phyloP scores from a whole-genome alignment of 192 early-diverging fungal species.

The Coemansia guatemalensis region DNA sequence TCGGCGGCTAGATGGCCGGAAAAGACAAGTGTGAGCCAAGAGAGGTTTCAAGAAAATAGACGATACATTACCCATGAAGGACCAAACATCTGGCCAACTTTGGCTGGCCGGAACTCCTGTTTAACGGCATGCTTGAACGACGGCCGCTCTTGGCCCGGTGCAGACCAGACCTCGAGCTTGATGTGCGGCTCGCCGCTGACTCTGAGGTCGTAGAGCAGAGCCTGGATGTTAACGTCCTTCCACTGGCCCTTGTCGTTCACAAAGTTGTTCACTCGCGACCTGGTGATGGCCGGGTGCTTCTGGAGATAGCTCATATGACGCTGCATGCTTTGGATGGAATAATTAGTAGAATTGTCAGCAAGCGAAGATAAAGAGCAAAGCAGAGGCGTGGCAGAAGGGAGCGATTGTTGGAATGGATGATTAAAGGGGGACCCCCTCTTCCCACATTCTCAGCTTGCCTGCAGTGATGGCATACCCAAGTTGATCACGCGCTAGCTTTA shows the following conservation, averaged over 20 bases:
- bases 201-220: slow-evolving; percentile 51
- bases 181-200: slow-evolving; percentile 53
- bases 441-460: too few relatives aligned
- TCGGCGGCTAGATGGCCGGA: background rate
- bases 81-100: slow-evolving; percentile 79
- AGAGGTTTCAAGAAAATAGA: background rate
- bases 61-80: slow-evolving; percentile 73
- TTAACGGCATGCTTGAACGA: slow-evolving; percentile 54
- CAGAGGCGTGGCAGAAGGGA: background rate
- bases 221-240: slow-evolving; percentile 66
- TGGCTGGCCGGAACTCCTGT: slow-evolving; percentile 64
- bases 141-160: slow-evolving; percentile 55
- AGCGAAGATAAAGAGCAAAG: background rate
- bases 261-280: slow-evolving; percentile 77
- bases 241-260: slow-evolving; percentile 59
- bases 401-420: background rate
- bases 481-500: background rate
- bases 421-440: too few relatives aligned
- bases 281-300: slow-evolving; percentile 74
- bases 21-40: background rate
- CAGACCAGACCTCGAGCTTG: slow-evolving; percentile 55
- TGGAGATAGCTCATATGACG: slow-evolving; percentile 43
- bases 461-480: background rate
- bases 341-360: too few relatives aligned
- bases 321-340: slow-evolving; percentile 16